Percentiles rank a stretch among this genome's conserved stretches.
Conservation (phyloP, 106 monocot genomes). For the Platanthera guangdongensis region DNA sequence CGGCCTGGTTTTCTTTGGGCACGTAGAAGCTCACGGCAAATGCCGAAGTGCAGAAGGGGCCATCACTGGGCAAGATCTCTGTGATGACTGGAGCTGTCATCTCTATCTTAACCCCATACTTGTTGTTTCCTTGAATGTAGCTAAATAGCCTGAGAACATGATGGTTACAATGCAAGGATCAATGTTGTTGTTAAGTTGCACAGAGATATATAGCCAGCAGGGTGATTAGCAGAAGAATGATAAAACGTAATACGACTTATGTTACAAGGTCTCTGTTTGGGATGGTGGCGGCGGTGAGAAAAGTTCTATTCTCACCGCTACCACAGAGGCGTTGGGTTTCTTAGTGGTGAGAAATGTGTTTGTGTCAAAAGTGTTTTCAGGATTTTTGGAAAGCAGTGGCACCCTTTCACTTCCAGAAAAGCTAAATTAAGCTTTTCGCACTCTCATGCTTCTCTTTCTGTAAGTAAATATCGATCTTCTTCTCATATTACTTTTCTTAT, state of each 20-base stretch:
- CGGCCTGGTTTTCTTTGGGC: slow-evolving; percentile 52
- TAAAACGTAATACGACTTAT: neutral
- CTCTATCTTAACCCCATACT: slow-evolving; percentile 53
- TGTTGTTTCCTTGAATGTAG: slow-evolving; percentile 77
- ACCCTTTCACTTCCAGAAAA: too few species aligned
- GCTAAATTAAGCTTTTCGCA: too few species aligned
- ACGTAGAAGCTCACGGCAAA: slow-evolving; percentile 83
- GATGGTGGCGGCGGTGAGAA: too few species aligned
- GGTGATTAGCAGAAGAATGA: neutral
- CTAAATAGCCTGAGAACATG: slow-evolving; percentile 38
- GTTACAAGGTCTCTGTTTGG: too few species aligned
- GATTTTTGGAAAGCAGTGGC: too few species aligned
- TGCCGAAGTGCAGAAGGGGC: slow-evolving; percentile 74
- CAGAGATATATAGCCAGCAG: neutral
- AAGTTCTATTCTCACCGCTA: too few species aligned
- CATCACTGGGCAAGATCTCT: slow-evolving; percentile 66
- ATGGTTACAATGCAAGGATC: neutral
- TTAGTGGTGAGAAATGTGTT: too few species aligned
- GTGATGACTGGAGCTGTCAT: slow-evolving; percentile 86
- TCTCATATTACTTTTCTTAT: too few species aligned
- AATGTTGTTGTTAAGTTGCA: neutral
- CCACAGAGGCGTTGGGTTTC: too few species aligned
- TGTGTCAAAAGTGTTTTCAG: too few species aligned
- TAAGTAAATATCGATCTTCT: too few species aligned
- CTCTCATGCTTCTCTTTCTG: too few species aligned